Conservation (phyloP, 306 rosid genomes). For the Vigna hirtella region DNA sequence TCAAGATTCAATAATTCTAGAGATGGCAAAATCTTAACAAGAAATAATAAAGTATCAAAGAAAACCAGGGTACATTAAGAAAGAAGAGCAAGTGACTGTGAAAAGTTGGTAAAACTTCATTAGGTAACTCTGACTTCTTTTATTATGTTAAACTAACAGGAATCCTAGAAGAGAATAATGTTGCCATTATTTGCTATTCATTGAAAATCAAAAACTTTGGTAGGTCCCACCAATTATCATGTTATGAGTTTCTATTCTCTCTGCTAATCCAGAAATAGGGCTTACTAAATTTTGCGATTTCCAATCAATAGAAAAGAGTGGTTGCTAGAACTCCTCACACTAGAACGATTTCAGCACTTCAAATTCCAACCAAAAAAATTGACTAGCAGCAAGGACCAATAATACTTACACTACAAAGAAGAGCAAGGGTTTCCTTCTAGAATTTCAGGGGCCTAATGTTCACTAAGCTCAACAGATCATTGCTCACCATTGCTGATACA, state of each 20-base stretch:
- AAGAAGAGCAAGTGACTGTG: slow-evolving; percentile 21
- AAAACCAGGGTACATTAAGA: slow-evolving; percentile 19
- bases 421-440: slow-evolving; percentile 99
- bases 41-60: slow-evolving; percentile 6
- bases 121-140: too few relatives aligned
- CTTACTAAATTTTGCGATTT: too few relatives aligned
- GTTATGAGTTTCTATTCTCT: too few relatives aligned
- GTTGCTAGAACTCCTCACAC: too few relatives aligned
- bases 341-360: slow-evolving; percentile 3
- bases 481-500: slow-evolving; percentile 98
- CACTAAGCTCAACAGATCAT: slow-evolving; percentile 93
- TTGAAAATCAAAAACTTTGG: too few relatives aligned
- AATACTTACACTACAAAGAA: slow-evolving; percentile 95
- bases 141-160: slow-evolving; percentile 28
- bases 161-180: background rate
- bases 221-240: too few relatives aligned
- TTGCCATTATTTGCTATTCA: too few relatives aligned
- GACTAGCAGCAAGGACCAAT: slow-evolving; percentile 32
- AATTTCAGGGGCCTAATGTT: slow-evolving; percentile 93
- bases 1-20: slow-evolving; percentile 2
- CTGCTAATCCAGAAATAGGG: too few relatives aligned
- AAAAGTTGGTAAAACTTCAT: slow-evolving; percentile 21
- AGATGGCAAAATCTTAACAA: background rate
- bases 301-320: too few relatives aligned
- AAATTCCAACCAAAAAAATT: slow-evolving; percentile 21